phyloP scores from a whole-genome alignment of 805 yeast genomes.

The Metschnikowia continentalis region DNA sequence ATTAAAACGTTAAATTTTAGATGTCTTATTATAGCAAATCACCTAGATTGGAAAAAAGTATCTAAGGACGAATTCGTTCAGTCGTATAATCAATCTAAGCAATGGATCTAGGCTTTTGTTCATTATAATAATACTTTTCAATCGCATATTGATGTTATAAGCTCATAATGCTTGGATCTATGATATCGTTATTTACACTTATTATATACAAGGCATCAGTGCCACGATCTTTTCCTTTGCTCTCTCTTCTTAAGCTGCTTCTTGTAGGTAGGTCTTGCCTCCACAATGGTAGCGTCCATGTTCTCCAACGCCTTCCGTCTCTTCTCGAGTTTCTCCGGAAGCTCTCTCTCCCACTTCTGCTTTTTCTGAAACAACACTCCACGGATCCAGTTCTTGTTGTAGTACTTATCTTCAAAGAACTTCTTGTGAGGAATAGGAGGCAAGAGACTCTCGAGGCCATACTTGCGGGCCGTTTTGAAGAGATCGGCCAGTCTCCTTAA shows the following conservation, averaged over 20 bases:
- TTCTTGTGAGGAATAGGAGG: constrained; percentile 65
- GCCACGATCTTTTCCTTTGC: constrained; percentile 36
- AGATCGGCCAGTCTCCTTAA: constrained; percentile 78
- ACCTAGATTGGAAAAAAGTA: too few relatives aligned
- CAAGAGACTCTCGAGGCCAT: constrained; percentile 73
- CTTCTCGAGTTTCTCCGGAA: constrained; percentile 52
- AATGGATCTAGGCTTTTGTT: too few relatives aligned
- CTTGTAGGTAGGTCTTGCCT: constrained; percentile 50
- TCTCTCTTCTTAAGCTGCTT: constrained; percentile 36
- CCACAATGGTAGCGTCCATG: constrained; percentile 62
- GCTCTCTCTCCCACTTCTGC: constrained; percentile 70
- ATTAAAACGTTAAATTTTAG: too few relatives aligned
- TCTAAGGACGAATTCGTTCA: too few relatives aligned
- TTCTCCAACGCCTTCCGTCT: constrained; percentile 62
- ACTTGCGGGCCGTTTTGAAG: constrained; percentile 75
- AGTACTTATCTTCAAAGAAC: constrained; percentile 76
- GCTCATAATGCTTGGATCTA: too few relatives aligned
- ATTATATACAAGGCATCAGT: constrained; percentile 11
- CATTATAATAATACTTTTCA: too few relatives aligned
- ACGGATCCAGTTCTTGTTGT: constrained; percentile 61
- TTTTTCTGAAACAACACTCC: constrained; percentile 80
- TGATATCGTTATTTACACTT: not conserved
- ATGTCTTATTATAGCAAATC: too few relatives aligned
- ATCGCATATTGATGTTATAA: too few relatives aligned
- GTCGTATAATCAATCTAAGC: too few relatives aligned